phyloP scores from a whole-genome alignment of 352 stramenopile species.

The Pythium folliculosum region DNA sequence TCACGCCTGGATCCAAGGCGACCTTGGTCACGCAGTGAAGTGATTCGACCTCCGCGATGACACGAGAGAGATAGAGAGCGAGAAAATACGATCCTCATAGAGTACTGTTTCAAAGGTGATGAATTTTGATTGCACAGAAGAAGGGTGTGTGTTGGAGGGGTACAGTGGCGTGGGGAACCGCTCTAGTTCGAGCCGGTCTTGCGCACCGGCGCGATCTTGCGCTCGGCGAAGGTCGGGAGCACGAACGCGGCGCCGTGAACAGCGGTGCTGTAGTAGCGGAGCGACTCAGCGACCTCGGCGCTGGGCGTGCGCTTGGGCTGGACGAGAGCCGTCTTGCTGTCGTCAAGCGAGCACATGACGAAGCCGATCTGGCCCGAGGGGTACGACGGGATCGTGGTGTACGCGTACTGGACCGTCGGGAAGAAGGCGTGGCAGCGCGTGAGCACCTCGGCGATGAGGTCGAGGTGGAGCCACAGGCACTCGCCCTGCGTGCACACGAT shows the following conservation, averaged over 20 bases:
- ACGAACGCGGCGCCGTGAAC: conserved; percentile 97
- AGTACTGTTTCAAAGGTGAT: not conserved
- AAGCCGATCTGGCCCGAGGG: conserved; percentile 99
- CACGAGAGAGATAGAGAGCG: not conserved
- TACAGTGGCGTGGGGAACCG: not conserved
- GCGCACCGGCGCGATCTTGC: conserved; percentile 76
- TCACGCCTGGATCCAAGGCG: conserved; percentile 34
- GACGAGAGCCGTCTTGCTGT: conserved; percentile 51
- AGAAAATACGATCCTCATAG: not conserved
- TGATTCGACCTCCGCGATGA: not conserved
- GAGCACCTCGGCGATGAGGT: conserved; percentile 96
- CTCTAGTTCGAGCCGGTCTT: conserved; percentile 53
- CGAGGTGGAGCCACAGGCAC: conserved; percentile 98
- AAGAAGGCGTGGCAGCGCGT: conserved; percentile 90
- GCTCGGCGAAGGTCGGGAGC: conserved; percentile 93
- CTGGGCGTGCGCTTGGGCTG: conserved; percentile 72
- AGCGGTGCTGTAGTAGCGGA: conserved; percentile 95
- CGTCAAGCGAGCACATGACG: conserved; percentile 89
- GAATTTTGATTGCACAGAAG: conserved; percentile 1
- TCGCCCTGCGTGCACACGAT: conserved; percentile 95
- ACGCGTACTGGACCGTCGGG: conserved; percentile 97
- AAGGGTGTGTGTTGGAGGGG: not conserved
- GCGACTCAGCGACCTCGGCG: conserved; percentile 57
- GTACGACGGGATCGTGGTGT: conserved; percentile 99
- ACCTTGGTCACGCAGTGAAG: conserved; percentile 29